Evolutionary conservation across 108 stramenopile genomes (phyloP).

Genomic region (Fistulifera pelliculosa): DNA sequence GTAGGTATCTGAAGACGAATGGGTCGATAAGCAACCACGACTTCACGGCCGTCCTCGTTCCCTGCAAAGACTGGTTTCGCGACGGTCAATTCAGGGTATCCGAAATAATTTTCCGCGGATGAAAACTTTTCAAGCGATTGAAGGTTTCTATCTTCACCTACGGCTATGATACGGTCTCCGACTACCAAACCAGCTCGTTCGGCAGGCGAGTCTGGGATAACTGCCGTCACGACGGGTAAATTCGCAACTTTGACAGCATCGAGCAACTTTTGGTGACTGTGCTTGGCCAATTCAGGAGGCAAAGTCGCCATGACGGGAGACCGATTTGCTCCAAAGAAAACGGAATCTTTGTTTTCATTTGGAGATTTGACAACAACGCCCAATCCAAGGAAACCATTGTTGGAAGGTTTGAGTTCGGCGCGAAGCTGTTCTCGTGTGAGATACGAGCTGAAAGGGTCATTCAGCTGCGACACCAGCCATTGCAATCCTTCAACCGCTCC

Average conservation of each 20-base stretch:
- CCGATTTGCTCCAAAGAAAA: conserved; percentile 1
- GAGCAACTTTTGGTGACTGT: neutral
- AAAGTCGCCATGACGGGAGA: conserved; percentile 6
- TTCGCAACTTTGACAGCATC: conserved; percentile 24
- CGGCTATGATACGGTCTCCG: conserved; percentile 75
- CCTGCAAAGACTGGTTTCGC: conserved; percentile 55
- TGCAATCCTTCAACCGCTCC: conserved; percentile 48
- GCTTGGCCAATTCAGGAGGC: neutral
- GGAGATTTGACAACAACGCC: conserved; percentile 60
- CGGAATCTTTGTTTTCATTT: neutral
- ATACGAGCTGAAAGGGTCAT: conserved; percentile 74
- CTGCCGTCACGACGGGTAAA: conserved; percentile 65
- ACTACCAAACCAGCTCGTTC: conserved; percentile 76
- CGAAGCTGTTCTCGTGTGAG: conserved; percentile 63
- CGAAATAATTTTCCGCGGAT: conserved; percentile 43
- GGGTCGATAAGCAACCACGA: conserved; percentile 37
- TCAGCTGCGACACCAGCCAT: conserved; percentile 45
- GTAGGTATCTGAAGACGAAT: conserved; percentile 26
- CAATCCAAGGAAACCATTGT: conserved; percentile 53
- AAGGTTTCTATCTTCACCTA: conserved; percentile 51
- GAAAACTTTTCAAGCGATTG: conserved; percentile 26
- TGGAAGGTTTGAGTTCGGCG: conserved; percentile 29
- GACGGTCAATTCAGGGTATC: conserved; percentile 55
- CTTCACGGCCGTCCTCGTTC: conserved; percentile 9
- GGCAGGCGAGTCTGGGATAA: conserved; percentile 67